Conservation (phyloP, 2,329 filamentous ascomycete species). For the Trichoderma brevicompactum region DNA sequence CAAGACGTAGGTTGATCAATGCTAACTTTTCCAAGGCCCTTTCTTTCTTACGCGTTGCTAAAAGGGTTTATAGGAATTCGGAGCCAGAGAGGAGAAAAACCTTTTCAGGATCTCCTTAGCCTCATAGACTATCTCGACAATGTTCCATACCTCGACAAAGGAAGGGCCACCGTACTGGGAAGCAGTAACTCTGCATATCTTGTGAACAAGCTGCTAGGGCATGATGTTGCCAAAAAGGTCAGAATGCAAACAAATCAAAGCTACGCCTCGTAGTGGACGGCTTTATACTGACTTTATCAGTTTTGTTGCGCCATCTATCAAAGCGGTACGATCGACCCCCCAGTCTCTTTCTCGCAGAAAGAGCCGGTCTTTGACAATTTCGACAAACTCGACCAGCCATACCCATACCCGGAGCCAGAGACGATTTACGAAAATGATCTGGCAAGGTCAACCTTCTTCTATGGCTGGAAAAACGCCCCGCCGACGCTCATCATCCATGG, state of each 20-base stretch:
- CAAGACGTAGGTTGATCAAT: constrained; percentile 28
- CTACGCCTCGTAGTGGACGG: too few species aligned
- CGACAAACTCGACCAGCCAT: constrained; percentile 50
- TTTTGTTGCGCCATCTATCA: constrained; percentile 50
- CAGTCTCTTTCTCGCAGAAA: constrained; percentile 31
- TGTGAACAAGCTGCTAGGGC: constrained; percentile 62
- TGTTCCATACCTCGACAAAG: constrained; percentile 58
- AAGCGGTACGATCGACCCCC: constrained; percentile 49
- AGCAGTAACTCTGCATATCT: constrained; percentile 64
- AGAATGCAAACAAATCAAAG: constrained; percentile 6
- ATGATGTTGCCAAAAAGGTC: constrained; percentile 54
- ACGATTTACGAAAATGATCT: constrained; percentile 11
- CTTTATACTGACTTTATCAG: neutral
- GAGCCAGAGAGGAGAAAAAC: constrained; percentile 56
- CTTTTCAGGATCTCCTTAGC: constrained; percentile 60
- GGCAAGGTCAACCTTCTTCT: constrained; percentile 37
- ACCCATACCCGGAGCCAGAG: constrained; percentile 39
- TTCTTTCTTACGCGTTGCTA: neutral
- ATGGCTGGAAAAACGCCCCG: constrained; percentile 63
- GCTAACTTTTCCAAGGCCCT: neutral
- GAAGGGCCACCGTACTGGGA: constrained; percentile 57
- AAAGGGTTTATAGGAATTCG: constrained; percentile 48
- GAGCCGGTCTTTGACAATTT: constrained; percentile 34
- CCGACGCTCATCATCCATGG: constrained; percentile 76
- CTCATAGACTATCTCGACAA: constrained; percentile 56